Conservation (phyloP, 208 protist genomes). For the Dictyostelium gargantuum region DNA sequence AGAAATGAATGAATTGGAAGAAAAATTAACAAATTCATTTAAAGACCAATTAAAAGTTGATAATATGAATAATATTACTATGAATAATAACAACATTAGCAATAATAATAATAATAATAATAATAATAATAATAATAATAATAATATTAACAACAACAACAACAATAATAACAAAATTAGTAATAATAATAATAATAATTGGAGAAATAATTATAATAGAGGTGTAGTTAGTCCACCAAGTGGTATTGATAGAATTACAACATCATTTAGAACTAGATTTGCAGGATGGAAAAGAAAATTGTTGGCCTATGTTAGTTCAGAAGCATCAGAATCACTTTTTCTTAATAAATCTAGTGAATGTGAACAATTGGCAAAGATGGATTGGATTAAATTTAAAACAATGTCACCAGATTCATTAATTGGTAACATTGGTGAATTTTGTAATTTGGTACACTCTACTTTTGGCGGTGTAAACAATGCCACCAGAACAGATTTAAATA, state of each 20-base stretch:
- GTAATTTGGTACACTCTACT: not conserved
- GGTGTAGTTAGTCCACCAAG: not conserved
- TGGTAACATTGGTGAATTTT: not conserved
- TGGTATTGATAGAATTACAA: conserved; percentile 34
- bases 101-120: not conserved
- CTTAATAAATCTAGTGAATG: not conserved
- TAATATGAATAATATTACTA: not conserved
- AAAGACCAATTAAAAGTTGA: not conserved
- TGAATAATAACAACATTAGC: not conserved
- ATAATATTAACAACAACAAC: not conserved
- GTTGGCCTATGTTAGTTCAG: conserved; percentile 53
- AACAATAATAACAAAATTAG: not conserved
- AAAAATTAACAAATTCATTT: conserved; percentile 22
- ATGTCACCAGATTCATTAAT: not conserved
- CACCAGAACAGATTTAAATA: not conserved
- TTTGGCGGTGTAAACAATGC: not conserved
- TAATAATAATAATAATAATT: conserved; percentile 3
- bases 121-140: not conserved
- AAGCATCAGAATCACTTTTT: conserved; percentile 48
- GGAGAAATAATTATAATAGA: conserved; percentile 13
- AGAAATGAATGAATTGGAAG: not conserved
- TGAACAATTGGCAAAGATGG: not conserved
- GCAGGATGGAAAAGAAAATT: conserved; percentile 39
- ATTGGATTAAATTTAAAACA: not conserved
- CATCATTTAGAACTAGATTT: conserved; percentile 48